phyloP scores from a whole-genome alignment of 345 rosid species.

The Syzygium aromaticum region DNA sequence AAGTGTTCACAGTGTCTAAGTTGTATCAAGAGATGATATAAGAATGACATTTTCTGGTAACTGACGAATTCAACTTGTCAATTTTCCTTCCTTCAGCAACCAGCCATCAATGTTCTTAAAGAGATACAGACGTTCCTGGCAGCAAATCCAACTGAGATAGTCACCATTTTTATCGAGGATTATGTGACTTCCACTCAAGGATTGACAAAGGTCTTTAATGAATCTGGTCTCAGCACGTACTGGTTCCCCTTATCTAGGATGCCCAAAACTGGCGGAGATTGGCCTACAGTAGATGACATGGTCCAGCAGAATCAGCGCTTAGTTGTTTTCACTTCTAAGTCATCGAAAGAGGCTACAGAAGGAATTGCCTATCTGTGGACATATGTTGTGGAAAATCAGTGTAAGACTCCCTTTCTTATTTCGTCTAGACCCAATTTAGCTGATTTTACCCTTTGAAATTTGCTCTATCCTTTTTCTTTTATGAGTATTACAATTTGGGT shows the following conservation, averaged over 20 bases:
- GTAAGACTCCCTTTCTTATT: conserved; percentile 25
- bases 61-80: background rate
- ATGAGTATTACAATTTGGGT: background rate
- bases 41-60: background rate
- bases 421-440: background rate
- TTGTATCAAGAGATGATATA: background rate
- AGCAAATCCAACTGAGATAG: conserved; percentile 70
- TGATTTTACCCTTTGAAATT: background rate
- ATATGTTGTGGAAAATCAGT: conserved; percentile 81
- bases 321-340: conserved; percentile 78
- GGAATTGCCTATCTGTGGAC: conserved; percentile 88
- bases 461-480: background rate
- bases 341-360: conserved; percentile 72
- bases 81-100: conserved; percentile 45
- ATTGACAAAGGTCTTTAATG: conserved; percentile 70
- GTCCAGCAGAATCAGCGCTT: conserved; percentile 69
- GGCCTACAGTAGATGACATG: conserved; percentile 95
- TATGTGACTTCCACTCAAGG: conserved; percentile 73
- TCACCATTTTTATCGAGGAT: conserved; percentile 91
- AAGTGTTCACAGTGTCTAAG: conserved; percentile 17
- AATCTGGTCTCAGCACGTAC: conserved; percentile 64
- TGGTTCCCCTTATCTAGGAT: conserved; percentile 64
- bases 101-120: conserved; percentile 68
- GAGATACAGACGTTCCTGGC: conserved; percentile 62
- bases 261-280: conserved; percentile 77